Base-by-base conservation (phyloP, 1,284 basidiomycete genomes). In the Rugosomyces carneus region DNA sequence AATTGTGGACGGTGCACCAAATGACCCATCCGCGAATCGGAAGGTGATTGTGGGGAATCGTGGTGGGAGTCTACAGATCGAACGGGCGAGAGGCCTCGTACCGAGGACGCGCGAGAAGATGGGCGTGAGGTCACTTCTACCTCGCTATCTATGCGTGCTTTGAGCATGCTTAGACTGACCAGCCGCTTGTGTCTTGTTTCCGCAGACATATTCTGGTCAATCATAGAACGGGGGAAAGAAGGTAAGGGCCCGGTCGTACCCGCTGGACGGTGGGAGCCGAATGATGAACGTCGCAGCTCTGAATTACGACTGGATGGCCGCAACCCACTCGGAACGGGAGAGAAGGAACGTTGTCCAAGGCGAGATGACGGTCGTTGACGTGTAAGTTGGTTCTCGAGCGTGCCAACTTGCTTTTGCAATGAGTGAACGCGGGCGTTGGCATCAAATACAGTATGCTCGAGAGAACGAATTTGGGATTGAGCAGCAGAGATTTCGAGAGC, bases 141-240 rank as follows among this genome's bases (percentile, higher is more conserved):
- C 61, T 89, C 86, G 60, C 83, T 82, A 50, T 89, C 87, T 62
- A 94, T 93, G 36, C 91, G 79, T 20, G 89, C 90, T 61, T 91
- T 92, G 44, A 94, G 78, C 79, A 93, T 92, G 57, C 81, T 81
- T 50, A 94, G 67, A 61, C 89, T 91, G 50, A 90, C 80, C 57
- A 84, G 80, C 43, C 91, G 83, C 60, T 92, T 92, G 64, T 93
- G 89, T 31, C 80, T 71, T 24, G 87, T 84, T 60, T 88, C 81
- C 0, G 84, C 76, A 1, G 87, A 81, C 36, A 93, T 71, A 38
- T 74, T 74, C 18, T 81, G 75, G 53, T 89, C 86, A 44, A 81
- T 72, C 15, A 73, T 68, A 8, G 75, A 73, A 26, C 74, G 76
- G 24, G 74, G 69, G 13, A 72, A 66, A 18, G 71, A 59, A 10